phyloP scores from a whole-genome alignment of 2,329 filamentous ascomycete species.

The Ophiostoma novo-ulmi region DNA sequence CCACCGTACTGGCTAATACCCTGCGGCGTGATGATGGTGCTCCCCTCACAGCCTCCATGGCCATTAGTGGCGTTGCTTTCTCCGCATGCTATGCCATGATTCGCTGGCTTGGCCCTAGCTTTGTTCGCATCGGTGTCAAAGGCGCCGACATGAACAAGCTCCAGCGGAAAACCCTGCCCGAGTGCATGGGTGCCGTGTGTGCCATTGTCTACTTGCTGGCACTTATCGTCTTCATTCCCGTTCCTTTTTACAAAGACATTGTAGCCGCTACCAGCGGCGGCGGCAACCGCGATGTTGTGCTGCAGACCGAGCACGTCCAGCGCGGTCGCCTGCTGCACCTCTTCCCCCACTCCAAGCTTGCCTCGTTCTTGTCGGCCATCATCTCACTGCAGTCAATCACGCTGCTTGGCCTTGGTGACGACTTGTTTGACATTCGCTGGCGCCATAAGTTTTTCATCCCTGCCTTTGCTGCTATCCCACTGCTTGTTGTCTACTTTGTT shows the following conservation, averaged over 20 bases:
- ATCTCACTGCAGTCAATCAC: conserved; percentile 87
- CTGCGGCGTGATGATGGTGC: conserved; percentile 83
- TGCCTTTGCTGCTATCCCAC: conserved; percentile 84
- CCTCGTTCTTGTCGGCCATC: conserved; percentile 89
- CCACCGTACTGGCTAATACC: conserved; percentile 72
- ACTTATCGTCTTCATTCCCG: conserved; percentile 89
- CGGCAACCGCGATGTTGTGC: conserved; percentile 80
- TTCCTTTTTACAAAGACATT: conserved; percentile 97
- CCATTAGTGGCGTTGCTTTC: conserved; percentile 81
- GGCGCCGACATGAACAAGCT: conserved; percentile 78
- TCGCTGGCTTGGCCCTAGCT: conserved; percentile 85
- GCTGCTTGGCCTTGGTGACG: conserved; percentile 88
- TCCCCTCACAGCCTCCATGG: conserved; percentile 80
- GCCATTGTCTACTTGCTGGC: conserved; percentile 86
- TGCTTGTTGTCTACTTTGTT: conserved; percentile 95
- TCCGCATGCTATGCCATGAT: conserved; percentile 78
- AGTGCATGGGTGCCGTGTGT: conserved; percentile 92
- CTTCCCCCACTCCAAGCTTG: conserved; percentile 95
- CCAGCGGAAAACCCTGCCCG: conserved; percentile 71
- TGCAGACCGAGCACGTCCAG: conserved; percentile 67
- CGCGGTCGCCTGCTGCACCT: conserved; percentile 80
- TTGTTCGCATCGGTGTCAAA: conserved; percentile 82
- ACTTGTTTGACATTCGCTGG: conserved; percentile 97
- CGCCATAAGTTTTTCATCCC: conserved; percentile 98
- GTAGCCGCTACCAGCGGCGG: conserved; percentile 90